A percentile compares a stretch with the other conserved stretches of the same genome.
Evolutionary conservation across 768 basidiomycete genomes (phyloP).

Genomic region (Daedaleopsis nitida): DNA sequence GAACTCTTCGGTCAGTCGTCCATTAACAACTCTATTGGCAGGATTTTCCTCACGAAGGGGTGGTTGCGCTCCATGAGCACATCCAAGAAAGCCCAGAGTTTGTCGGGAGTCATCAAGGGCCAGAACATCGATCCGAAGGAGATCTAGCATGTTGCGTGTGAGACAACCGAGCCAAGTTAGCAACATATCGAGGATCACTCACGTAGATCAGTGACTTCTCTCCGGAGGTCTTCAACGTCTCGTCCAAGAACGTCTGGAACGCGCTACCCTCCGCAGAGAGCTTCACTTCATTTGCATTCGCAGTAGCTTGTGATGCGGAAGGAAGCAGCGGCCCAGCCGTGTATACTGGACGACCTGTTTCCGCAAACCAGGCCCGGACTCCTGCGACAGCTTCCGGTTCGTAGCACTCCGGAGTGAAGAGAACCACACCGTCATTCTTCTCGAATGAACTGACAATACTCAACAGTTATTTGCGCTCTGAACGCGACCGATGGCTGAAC

Average conservation of each 20-base stretch:
- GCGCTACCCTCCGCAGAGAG: conserved; percentile 10
- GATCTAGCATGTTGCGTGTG: conserved; percentile 10
- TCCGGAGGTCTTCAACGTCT: conserved; percentile 16
- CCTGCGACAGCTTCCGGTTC: conserved; percentile 22
- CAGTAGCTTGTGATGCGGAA: neutral
- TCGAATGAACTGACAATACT: neutral
- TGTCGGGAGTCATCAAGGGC: conserved; percentile 22
- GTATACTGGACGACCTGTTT: conserved; percentile 14
- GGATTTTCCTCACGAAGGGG: conserved; percentile 23
- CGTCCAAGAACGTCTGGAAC: conserved; percentile 21
- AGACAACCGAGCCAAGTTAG: neutral
- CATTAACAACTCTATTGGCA: too few relatives aligned
- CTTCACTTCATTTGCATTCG: conserved; percentile 10
- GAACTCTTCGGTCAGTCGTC: too few relatives aligned
- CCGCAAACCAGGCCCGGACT: conserved; percentile 16
- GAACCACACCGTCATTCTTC: conserved; percentile 20
- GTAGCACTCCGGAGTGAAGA: conserved; percentile 13
- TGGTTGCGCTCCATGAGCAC: conserved; percentile 24
- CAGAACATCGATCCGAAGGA: conserved; percentile 29
- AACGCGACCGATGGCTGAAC: neutral
- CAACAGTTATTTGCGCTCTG: neutral
- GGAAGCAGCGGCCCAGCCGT: conserved; percentile 22
- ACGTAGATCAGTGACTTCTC: conserved; percentile 26
- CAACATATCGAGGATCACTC: neutral
- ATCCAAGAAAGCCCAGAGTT: conserved; percentile 26